Conservation (phyloP, 805 yeast genomes). For the Candida qinlingensis region DNA sequence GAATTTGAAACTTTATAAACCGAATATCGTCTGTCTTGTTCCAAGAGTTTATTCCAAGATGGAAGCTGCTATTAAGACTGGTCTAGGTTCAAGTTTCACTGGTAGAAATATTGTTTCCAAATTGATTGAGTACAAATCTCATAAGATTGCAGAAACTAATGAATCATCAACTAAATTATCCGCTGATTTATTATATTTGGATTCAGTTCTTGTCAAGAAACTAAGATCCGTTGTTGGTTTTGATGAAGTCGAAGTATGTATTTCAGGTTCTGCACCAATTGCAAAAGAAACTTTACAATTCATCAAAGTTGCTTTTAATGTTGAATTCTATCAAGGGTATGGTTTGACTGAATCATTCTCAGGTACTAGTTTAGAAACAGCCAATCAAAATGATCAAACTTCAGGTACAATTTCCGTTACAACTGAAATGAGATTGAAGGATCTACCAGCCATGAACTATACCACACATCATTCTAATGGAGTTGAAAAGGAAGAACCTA, state of each 20-base stretch:
- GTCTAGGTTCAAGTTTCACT: constrained; percentile 23
- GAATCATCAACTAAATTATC: constrained; percentile 8
- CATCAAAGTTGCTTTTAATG: constrained; percentile 44
- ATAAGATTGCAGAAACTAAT: constrained; percentile 2
- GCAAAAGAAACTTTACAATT: constrained; percentile 49
- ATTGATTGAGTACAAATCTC: constrained; percentile 7
- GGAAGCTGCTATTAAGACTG: constrained; percentile 43
- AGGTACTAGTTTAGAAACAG: constrained; percentile 31
- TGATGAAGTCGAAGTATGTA: constrained; percentile 27
- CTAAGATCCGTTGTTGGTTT: constrained; percentile 32
- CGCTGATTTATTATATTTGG: constrained; percentile 23
- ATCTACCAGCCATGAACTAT: constrained; percentile 42
- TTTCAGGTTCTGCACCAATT: constrained; percentile 58
- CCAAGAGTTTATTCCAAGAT: constrained; percentile 51
- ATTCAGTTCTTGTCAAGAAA: constrained; percentile 26
- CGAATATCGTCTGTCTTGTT: constrained; percentile 41
- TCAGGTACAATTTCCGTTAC: constrained; percentile 36
- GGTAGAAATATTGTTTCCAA: constrained; percentile 7
- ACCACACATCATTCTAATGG: constrained; percentile 18
- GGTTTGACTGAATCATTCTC: constrained; percentile 53
- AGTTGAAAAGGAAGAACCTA: constrained; percentile 22
- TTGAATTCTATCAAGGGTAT: constrained; percentile 43
- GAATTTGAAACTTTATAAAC: constrained; percentile 42
- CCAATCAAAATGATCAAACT: constrained; percentile 15
- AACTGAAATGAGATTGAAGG: constrained; percentile 43